Conservation (phyloP, 768 basidiomycete genomes). For the Hydnomerulius pinastri region DNA sequence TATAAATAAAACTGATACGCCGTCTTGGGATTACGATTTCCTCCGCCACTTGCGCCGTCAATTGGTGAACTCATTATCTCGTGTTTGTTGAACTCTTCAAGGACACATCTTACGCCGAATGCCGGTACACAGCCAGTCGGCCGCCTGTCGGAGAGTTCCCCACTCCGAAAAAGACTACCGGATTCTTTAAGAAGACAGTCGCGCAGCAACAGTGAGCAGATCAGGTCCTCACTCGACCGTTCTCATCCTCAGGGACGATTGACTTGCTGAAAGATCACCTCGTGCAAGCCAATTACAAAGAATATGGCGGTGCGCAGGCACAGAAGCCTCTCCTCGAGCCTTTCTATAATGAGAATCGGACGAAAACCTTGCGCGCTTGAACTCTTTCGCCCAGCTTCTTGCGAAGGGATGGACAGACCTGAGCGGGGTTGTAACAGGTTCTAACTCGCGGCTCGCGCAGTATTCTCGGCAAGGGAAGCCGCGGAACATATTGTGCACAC, state of each 20-base stretch:
- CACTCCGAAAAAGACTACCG: conserved; percentile 9
- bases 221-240: not conserved
- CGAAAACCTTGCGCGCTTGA: not conserved
- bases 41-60: not conserved
- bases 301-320: too few species aligned
- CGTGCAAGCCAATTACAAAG: not conserved
- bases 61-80: not conserved
- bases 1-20: too few species aligned
- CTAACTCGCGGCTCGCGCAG: not conserved
- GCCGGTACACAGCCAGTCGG: conserved; percentile 17
- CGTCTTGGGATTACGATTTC: not conserved
- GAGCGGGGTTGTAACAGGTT: too few species aligned
- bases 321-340: not conserved
- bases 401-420: too few species aligned
- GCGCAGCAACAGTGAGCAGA: not conserved
- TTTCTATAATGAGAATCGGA: too few species aligned
- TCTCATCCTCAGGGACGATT: conserved; percentile 15
- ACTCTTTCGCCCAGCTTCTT: too few species aligned
- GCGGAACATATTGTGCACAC: not conserved
- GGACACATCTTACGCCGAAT: conserved; percentile 7
- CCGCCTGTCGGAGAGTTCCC: conserved; percentile 8
- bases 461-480: not conserved
- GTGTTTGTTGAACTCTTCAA: not conserved
- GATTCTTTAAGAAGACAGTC: not conserved
- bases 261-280: not conserved